A percentile compares a stretch with the other conserved stretches of the same genome.
Conservation (phyloP, 345 rosid species). For the Ceriops decandra region DNA sequence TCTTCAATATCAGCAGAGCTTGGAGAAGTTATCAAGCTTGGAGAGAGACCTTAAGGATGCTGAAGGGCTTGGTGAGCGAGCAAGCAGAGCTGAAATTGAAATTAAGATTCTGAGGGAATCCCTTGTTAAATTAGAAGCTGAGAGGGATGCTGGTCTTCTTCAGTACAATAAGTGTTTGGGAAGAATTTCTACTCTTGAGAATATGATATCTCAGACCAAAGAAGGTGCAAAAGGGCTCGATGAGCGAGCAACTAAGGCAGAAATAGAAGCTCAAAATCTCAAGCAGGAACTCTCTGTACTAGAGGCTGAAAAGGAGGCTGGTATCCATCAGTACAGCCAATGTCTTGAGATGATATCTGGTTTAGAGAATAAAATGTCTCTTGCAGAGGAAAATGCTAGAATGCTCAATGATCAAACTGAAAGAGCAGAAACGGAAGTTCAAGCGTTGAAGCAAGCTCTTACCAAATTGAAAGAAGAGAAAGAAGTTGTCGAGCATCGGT, state of each 20-base stretch:
- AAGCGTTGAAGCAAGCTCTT: conserved; percentile 21
- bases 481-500: conserved; percentile 21
- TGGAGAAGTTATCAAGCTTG: conserved; percentile 28
- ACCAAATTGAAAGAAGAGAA: conserved; percentile 20
- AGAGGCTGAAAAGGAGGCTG: conserved; percentile 24
- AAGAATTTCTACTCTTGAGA: conserved; percentile 23
- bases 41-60: conserved; percentile 28
- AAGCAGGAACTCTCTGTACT: conserved; percentile 19
- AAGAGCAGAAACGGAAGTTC: conserved; percentile 27
- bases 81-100: conserved; percentile 35
- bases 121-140: conserved; percentile 27
- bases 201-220: conserved; percentile 15
- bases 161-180: conserved; percentile 26
- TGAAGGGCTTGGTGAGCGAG: conserved; percentile 27
- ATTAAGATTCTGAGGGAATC: conserved; percentile 26
- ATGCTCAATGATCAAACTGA: conserved; percentile 22
- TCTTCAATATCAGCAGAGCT: conserved; percentile 27
- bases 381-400: conserved; percentile 53
- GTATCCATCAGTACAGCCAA: conserved; percentile 27
- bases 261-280: conserved; percentile 24
- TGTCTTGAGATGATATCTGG: conserved; percentile 24
- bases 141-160: conserved; percentile 25
- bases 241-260: conserved; percentile 36
- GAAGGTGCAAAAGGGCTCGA: conserved; percentile 43
- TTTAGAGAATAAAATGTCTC: conserved; percentile 39